Evolutionary conservation across 1,139 yeast species (phyloP), one percentile per base, ranked within the genome.

Genomic region (Cylindricascospora bacillispora): DNA sequence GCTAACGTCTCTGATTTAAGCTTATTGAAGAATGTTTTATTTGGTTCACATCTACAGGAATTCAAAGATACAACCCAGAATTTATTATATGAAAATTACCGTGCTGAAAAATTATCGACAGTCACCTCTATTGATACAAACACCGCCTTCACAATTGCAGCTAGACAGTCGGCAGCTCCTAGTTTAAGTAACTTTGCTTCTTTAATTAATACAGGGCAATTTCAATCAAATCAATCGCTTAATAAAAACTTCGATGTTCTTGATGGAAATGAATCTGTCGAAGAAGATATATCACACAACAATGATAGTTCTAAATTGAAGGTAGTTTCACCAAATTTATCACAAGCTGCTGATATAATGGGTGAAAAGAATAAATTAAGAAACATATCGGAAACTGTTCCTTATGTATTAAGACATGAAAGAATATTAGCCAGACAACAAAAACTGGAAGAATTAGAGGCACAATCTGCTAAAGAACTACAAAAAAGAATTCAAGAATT

Each of bases 61-160:
- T 73, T 79, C 56, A 79, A 79, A 56, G 92, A 79, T 49, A 70
- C 76, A 45, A 78, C 89, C 15, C 85, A 77, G 45, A 85, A 76
- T 50, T 73, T 78, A 56, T 58, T 79, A 38, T 79, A 79, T 53
- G 92, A 79, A 49, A 73, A 77, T 36, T 79, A 79, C 54, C 71
- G 92, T 65, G 73, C 85, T 11, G 82, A 74, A 44, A 68, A 81
- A 39, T 60, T 78, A 27, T 55, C 62, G 4, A 47, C 66, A 10
- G 67, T 70, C 10, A 39, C 47, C 5, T 9, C 26, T 5, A 28
- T 28, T 3, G 27, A 27, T 19, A 33, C 41, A 30, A 35, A 35
- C 16, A 28, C 30, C 14, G 28, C 33, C 9, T 30, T 37, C 11
- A 38, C 39, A 26, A 10, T 10, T 18, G 7, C 21, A 18, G 10